A percentile compares a stretch with the other conserved stretches of the same genome.
Evolutionary conservation across 192 early-diverging fungal genomes (phyloP).

Genomic region (Podila epigama): DNA sequence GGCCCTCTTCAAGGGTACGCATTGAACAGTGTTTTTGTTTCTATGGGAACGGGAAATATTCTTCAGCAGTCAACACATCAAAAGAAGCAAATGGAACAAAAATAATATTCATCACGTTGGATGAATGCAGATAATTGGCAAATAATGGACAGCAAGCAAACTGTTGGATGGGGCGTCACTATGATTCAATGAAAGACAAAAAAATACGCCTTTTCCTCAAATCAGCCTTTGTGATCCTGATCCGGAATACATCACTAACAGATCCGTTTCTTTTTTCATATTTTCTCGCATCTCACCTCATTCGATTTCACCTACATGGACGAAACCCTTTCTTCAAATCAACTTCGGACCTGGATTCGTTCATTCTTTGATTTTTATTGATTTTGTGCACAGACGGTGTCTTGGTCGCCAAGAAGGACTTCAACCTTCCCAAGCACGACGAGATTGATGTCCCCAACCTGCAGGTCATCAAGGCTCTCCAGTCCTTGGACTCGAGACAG

Average conservation of each 20-base stretch:
- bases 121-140: too few relatives aligned
- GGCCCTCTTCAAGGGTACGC: slow-evolving; percentile 84
- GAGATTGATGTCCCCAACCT: slow-evolving; percentile 98
- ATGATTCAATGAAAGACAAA: neutral
- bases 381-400: slow-evolving; percentile 82
- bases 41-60: too few relatives aligned
- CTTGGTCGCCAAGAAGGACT: slow-evolving; percentile 99
- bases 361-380: neutral
- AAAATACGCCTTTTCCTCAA: neutral
- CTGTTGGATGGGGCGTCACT: slow-evolving; percentile 8
- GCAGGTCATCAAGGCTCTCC: slow-evolving; percentile 98
- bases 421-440: slow-evolving; percentile 92
- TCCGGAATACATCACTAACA: neutral
- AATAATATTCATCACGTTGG: too few relatives aligned
- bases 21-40: too few relatives aligned
- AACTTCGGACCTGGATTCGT: neutral
- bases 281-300: neutral
- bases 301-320: neutral
- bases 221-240: neutral
- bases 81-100: too few relatives aligned
- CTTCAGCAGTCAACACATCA: too few relatives aligned
- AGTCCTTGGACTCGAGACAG: slow-evolving; percentile 93
- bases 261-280: neutral
- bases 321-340: neutral
- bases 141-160: neutral